These are phyloP conservation scores for Prunus kanzakura DNA, from an alignment of 306 rosid genomes.

Conservation along the genomic window DNA sequence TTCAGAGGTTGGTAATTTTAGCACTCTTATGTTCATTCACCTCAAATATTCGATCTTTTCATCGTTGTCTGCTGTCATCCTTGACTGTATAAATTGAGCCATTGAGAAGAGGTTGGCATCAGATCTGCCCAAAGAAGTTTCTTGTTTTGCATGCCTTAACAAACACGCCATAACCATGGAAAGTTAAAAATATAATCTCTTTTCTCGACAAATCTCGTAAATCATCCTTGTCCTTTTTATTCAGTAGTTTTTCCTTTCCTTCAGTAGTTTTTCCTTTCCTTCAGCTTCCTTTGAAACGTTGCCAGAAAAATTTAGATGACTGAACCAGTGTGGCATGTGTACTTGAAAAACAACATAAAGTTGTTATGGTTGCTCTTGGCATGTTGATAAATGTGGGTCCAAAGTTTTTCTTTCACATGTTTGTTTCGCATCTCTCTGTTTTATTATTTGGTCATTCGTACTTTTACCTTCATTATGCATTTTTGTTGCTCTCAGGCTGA, in stretches of 20 bases:
- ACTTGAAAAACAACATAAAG: background rate
- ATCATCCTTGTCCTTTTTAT: background rate
- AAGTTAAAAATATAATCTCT: background rate
- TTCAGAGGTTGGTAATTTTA: slow-evolving; percentile 61
- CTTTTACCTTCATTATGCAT: slow-evolving; percentile 1
- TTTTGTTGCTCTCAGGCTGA: slow-evolving; percentile 50
- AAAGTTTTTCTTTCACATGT: background rate
- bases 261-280: background rate
- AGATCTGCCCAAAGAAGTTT: background rate
- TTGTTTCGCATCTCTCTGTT: background rate
- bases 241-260: background rate
- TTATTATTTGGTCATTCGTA: slow-evolving; percentile 12
- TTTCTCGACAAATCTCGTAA: background rate
- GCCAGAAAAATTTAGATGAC: background rate
- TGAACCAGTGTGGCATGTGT: background rate
- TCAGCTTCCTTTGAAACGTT: background rate
- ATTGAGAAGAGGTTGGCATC: background rate
- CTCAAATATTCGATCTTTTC: background rate
- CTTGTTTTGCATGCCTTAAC: too few relatives aligned
- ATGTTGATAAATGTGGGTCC: background rate
- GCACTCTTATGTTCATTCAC: slow-evolving; percentile 16
- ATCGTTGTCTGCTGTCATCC: background rate
- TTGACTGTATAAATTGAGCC: background rate
- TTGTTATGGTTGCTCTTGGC: background rate
- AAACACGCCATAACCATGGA: background rate